phyloP scores from a whole-genome alignment of 129 eudicot genomes.

The Flaveria bidentis region DNA sequence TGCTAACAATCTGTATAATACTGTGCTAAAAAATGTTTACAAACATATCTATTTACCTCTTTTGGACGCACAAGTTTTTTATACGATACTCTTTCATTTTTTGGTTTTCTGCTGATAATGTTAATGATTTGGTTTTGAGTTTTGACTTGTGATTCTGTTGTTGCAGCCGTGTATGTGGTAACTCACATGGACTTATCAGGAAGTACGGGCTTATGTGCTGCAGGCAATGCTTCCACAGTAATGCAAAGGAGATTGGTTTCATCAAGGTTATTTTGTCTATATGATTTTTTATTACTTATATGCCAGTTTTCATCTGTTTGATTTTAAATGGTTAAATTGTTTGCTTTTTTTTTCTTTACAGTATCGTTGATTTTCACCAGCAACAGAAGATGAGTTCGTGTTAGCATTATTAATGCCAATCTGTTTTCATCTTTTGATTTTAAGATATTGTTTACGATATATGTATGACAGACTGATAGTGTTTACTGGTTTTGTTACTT shows the following conservation, averaged over 20 bases:
- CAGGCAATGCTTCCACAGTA: constrained; percentile 64
- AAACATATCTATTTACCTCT: too few species aligned
- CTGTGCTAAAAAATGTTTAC: neutral
- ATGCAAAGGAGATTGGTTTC: constrained; percentile 58
- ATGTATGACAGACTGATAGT: constrained; percentile 13
- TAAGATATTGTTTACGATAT: neutral
- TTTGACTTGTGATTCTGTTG: neutral
- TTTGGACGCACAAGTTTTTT: too few species aligned
- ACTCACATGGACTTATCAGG: constrained; percentile 50
- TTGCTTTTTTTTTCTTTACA: neutral
- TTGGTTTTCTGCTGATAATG: neutral
- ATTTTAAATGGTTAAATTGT: neutral
- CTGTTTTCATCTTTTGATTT: constrained; percentile 13
- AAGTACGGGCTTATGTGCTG: constrained; percentile 64
- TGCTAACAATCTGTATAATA: neutral
- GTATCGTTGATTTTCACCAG: constrained; percentile 25
- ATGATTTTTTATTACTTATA: neutral
- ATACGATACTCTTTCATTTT: too few species aligned
- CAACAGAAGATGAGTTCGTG: neutral
- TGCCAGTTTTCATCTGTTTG: neutral
- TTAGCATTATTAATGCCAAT: neutral
- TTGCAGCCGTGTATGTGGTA: constrained; percentile 54
- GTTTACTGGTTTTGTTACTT: constrained; percentile 8
- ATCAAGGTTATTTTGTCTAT: constrained; percentile 39
- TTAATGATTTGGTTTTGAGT: neutral